Percentiles rank a stretch among this genome's conserved stretches.
Evolutionary conservation across 2,329 filamentous ascomycete species (phyloP).

Genomic region (Chrysoporthe austroafricana): DNA sequence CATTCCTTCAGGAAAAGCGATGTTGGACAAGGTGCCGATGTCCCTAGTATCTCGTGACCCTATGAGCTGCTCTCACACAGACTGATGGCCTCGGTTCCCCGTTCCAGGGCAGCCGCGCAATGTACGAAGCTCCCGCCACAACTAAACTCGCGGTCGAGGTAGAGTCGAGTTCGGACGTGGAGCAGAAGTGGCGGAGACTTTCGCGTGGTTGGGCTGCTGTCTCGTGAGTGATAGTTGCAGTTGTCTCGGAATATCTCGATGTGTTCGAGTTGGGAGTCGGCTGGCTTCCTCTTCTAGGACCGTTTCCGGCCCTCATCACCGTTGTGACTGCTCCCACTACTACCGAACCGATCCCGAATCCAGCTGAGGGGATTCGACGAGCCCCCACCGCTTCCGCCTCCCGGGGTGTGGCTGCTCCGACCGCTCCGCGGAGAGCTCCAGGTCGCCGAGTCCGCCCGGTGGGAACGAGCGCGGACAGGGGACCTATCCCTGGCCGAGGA

Average conservation of each 20-base stretch:
- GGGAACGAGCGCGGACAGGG: slow-evolving; percentile 12
- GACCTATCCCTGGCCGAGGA: slow-evolving; percentile 26
- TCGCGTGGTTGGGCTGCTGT: not conserved
- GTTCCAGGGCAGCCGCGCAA: not conserved
- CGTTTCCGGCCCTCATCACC: slow-evolving; percentile 18
- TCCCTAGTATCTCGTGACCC: too few relatives aligned
- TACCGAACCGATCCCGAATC: slow-evolving; percentile 33
- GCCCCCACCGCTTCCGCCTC: slow-evolving; percentile 6
- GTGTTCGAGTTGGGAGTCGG: not conserved
- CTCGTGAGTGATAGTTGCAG: not conserved
- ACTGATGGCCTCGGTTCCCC: not conserved
- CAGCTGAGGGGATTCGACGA: slow-evolving; percentile 31
- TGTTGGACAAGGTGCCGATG: not conserved
- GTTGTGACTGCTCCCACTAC: slow-evolving; percentile 9
- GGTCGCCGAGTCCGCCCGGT: slow-evolving; percentile 20
- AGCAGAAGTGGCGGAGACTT: not conserved
- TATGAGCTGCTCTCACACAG: too few relatives aligned
- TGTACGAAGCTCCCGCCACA: not conserved
- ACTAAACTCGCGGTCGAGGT: not conserved
- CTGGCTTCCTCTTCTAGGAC: slow-evolving; percentile 20
- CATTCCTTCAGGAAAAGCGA: not conserved
- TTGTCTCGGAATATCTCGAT: not conserved
- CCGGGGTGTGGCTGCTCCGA: slow-evolving; percentile 11
- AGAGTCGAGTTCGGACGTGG: not conserved
- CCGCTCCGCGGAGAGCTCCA: slow-evolving; percentile 12